Base-by-base conservation (phyloP, 2,329 filamentous ascomycete genomes). In the Fusarium sp. region DNA sequence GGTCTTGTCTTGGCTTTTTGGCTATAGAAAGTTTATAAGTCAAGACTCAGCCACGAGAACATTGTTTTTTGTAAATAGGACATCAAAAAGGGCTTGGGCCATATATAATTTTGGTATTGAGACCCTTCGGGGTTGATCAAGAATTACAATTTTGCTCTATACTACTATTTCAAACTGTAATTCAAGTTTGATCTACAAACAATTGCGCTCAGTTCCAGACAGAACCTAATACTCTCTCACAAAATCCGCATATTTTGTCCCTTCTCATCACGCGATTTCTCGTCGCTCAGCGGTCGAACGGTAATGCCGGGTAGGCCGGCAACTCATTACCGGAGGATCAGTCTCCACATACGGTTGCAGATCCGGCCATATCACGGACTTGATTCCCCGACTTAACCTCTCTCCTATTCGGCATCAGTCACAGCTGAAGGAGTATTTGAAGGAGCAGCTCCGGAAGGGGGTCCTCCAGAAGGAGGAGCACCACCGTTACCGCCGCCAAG, bases 401-500 rank as follows among this genome's bases (percentile, higher is more conserved):
- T 41, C 15, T 37, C 11, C 37, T 54, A 58, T 14, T 55, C 21
- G 15, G 18, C 27, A 29, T 54, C 46, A 29, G 20, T 6, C 11
- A 10, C n/a, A 15, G 52, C 45, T 29, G 58, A 36, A 47, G 58
- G 51, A 20, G 52, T 42, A 25, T 40, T 27, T 43, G 45, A 41
- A 25, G 58, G 39, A n/a, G 51, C 29, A 20, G 51, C 62, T 25
- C 45, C 45, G 33, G 45, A 33, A 6, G 45, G 45, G 17, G 31
- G 31, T 6, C 31, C 31, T 15, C 31, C 31, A 33, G 54, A 59
- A 15, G 58, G 60, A 33, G 58, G 13, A 35, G 46, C 39, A 23
- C 58, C 58, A 15, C 58, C 58, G 35, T 53, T 48, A 27, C 50
- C 65, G 29, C 53, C 65, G 14, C 50, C 57, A 21, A 49, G 39